These are phyloP conservation scores for Colletotrichum destructivum DNA, from an alignment of 2,329 filamentous ascomycete genomes.

Conservation along the genomic window DNA sequence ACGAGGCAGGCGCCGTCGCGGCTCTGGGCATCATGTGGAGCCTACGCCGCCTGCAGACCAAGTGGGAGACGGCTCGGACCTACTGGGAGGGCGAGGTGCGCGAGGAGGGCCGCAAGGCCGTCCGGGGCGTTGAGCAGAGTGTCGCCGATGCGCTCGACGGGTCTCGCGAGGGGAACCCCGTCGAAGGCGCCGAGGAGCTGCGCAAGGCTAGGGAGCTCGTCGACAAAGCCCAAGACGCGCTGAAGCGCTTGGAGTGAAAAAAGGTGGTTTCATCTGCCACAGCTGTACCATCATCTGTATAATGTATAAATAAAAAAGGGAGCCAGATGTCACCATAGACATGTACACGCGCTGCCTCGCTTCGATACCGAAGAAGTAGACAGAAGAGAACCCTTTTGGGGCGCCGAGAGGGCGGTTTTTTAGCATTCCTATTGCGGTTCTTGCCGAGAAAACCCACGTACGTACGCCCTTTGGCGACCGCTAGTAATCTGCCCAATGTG, in stretches of 20 bases:
- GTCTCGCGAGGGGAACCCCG: slow-evolving; percentile 44
- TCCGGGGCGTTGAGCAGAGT: slow-evolving; percentile 69
- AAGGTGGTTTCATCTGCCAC: slow-evolving; percentile 5
- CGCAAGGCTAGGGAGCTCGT: slow-evolving; percentile 62
- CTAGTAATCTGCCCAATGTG: too few relatives aligned
- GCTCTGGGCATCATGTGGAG: slow-evolving; percentile 74
- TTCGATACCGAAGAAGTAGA: slow-evolving; percentile 7
- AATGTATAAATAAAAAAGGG: slow-evolving; percentile 30
- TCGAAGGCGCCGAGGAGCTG: slow-evolving; percentile 52
- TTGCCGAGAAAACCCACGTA: neutral
- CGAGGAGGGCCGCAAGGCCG: slow-evolving; percentile 76
- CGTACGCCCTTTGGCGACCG: too few relatives aligned
- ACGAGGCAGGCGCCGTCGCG: slow-evolving; percentile 74
- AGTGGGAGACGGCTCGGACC: slow-evolving; percentile 72
- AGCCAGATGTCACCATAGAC: slow-evolving; percentile 21
- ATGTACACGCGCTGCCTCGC: neutral
- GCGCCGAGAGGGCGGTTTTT: slow-evolving; percentile 12
- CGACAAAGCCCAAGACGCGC: slow-evolving; percentile 63
- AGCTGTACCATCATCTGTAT: slow-evolving; percentile 39
- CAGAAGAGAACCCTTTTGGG: neutral
- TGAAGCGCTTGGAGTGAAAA: slow-evolving; percentile 62
- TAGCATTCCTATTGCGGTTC: slow-evolving; percentile 9
- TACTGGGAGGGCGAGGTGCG: slow-evolving; percentile 79
- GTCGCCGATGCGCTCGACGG: slow-evolving; percentile 63
- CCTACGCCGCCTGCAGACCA: slow-evolving; percentile 71